These are phyloP conservation scores for Zygnema circumcarinatum DNA, from an alignment of 139 green algal species.

Conservation along the genomic window DNA sequence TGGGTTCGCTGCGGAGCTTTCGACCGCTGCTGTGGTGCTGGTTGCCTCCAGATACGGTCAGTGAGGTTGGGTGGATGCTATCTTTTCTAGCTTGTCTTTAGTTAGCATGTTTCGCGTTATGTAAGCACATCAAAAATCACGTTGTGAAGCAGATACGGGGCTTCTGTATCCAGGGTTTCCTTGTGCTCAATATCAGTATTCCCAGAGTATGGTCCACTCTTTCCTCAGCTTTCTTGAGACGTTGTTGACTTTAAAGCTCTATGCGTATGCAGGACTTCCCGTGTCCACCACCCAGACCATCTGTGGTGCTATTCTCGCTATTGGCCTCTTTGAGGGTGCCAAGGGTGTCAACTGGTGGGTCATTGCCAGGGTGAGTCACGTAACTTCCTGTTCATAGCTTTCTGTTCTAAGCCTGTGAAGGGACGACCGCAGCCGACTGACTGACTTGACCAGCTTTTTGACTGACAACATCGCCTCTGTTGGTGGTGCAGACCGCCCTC, in stretches of 20 bases:
- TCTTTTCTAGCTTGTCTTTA: too few relatives aligned
- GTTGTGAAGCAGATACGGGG: too few relatives aligned
- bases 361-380: constrained; percentile 12
- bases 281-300: constrained; percentile 79
- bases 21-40: constrained; percentile 66
- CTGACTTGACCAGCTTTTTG: neutral
- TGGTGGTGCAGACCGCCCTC: constrained; percentile 46
- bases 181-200: too few relatives aligned
- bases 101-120: too few relatives aligned
- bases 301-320: constrained; percentile 65
- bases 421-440: neutral
- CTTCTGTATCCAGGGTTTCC: too few relatives aligned
- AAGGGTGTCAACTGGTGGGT: constrained; percentile 26
- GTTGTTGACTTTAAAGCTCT: too few relatives aligned
- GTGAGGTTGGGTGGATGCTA: too few relatives aligned
- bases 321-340: constrained; percentile 70
- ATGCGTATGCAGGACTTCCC: constrained; percentile 66
- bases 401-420: constrained; percentile 63
- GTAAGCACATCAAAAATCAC: too few relatives aligned
- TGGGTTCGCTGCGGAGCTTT: constrained; percentile 75
- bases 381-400: constrained; percentile 65
- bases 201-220: too few relatives aligned
- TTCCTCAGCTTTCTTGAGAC: too few relatives aligned
- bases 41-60: constrained; percentile 49
- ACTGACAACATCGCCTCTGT: constrained; percentile 7